Conservation (phyloP, 495 filamentous ascomycete species). For the Neurospora sp. region DNA sequence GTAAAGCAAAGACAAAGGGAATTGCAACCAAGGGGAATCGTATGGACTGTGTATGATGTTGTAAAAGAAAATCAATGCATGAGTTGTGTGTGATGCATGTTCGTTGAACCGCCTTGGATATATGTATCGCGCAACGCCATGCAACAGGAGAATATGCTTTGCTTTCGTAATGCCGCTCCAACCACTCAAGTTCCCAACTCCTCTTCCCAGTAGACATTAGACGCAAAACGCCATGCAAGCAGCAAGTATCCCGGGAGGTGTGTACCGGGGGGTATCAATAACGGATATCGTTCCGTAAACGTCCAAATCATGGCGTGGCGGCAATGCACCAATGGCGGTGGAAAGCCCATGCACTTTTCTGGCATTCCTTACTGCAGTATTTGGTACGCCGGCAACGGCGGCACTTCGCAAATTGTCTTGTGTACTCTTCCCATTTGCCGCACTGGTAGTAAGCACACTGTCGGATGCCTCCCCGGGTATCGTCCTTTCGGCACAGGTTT, state of each 20-base stretch:
- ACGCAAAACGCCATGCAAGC: slow-evolving; percentile 23
- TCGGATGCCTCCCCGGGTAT: slow-evolving; percentile 82
- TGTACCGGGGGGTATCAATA: slow-evolving; percentile 28
- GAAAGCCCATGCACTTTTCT: slow-evolving; percentile 97
- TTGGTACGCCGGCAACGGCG: slow-evolving; percentile 93
- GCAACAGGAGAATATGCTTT: slow-evolving; percentile 17
- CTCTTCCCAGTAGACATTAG: slow-evolving; percentile 22
- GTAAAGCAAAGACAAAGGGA: background rate
- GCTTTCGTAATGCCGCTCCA: slow-evolving; percentile 15
- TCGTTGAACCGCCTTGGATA: background rate
- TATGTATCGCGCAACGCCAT: slow-evolving; percentile 24
- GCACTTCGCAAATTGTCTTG: slow-evolving; percentile 95
- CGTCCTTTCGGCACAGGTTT: slow-evolving; percentile 96
- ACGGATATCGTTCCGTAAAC: slow-evolving; percentile 12
- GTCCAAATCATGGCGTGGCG: slow-evolving; percentile 39
- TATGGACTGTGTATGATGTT: background rate
- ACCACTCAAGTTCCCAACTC: slow-evolving; percentile 1
- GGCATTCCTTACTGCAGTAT: slow-evolving; percentile 99
- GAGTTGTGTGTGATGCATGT: background rate
- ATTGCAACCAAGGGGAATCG: background rate
- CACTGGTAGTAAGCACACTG: slow-evolving; percentile 97
- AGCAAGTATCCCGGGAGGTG: slow-evolving; percentile 19
- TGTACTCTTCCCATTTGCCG: slow-evolving; percentile 94
- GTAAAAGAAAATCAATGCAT: background rate
- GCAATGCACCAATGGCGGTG: slow-evolving; percentile 96